phyloP scores from a whole-genome alignment of 148 eudicot species.

The Diospyros lotus region DNA sequence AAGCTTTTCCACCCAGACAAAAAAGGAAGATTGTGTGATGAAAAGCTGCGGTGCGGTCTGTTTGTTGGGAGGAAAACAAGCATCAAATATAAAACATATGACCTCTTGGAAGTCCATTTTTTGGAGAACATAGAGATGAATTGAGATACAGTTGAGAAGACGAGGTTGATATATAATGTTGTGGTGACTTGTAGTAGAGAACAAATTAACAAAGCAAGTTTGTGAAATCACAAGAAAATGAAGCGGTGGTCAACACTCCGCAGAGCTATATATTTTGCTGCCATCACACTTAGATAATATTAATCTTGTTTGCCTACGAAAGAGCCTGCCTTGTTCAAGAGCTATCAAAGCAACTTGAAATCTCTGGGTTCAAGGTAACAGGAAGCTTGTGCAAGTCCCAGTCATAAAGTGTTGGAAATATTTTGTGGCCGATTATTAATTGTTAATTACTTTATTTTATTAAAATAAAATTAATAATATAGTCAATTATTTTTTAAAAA shows the following conservation, averaged over 20 bases:
- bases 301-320: constrained; percentile 67
- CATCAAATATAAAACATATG: constrained; percentile 30
- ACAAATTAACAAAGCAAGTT: constrained; percentile 25
- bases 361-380: constrained; percentile 50
- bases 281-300: constrained; percentile 48
- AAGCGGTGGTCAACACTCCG: constrained; percentile 14
- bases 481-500: no score
- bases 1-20: constrained; percentile 36
- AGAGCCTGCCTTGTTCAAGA: constrained; percentile 50
- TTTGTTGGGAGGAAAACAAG: constrained; percentile 49
- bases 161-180: constrained; percentile 24
- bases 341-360: constrained; percentile 43
- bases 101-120: constrained; percentile 51
- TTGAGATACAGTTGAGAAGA: constrained; percentile 33
- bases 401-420: no score
- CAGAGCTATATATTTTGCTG: constrained; percentile 39
- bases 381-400: constrained; percentile 56
- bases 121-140: constrained; percentile 58
- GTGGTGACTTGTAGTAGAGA: constrained; percentile 31
- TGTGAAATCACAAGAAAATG: constrained; percentile 19
- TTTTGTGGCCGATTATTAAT: no score
- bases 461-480: no score
- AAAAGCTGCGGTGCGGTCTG: constrained; percentile 29
- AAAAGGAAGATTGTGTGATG: constrained; percentile 63
- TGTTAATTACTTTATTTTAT: no score